Conservation (phyloP, 169 alveolate species). For the Eimeria tenella region DNA sequence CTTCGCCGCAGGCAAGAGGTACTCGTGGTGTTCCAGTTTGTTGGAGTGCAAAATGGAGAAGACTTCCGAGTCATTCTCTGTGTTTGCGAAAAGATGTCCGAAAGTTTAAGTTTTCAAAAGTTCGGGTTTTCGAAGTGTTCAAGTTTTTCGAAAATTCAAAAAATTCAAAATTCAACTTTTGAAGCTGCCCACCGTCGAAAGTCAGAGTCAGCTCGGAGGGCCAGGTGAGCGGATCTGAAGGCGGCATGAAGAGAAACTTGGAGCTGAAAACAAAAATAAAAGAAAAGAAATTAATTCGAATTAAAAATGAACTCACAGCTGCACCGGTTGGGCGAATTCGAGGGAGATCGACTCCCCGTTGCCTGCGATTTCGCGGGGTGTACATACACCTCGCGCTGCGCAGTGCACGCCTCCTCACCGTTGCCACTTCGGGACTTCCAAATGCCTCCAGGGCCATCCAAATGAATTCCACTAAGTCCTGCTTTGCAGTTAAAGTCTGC, state of each 20-base stretch:
- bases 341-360: slow-evolving; percentile 56
- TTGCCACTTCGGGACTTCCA: slow-evolving; percentile 75
- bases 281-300: background rate
- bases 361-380: background rate
- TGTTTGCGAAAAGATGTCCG: too few species aligned
- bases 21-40: slow-evolving; percentile 70
- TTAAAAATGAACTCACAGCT: slow-evolving; percentile 33
- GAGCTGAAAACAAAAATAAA: slow-evolving; percentile 60
- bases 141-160: background rate
- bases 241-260: slow-evolving; percentile 78
- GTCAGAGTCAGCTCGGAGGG: slow-evolving; percentile 77
- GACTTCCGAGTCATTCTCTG: slow-evolving; percentile 59
- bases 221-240: slow-evolving; percentile 76
- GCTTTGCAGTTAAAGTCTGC: slow-evolving; percentile 61
- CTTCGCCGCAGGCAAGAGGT: slow-evolving; percentile 26
- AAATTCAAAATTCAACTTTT: background rate
- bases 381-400: too few species aligned
- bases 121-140: too few species aligned
- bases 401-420: background rate
- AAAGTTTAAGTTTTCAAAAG: background rate
- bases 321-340: slow-evolving; percentile 60
- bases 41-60: slow-evolving; percentile 60
- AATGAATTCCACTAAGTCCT: slow-evolving; percentile 70
- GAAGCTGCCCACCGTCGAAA: slow-evolving; percentile 42
- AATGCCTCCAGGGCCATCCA: slow-evolving; percentile 54